A percentile compares a stretch with the other conserved stretches of the same genome.
Conservation (phyloP, 1,284 basidiomycete species). For the Wolfiporia cocos region DNA sequence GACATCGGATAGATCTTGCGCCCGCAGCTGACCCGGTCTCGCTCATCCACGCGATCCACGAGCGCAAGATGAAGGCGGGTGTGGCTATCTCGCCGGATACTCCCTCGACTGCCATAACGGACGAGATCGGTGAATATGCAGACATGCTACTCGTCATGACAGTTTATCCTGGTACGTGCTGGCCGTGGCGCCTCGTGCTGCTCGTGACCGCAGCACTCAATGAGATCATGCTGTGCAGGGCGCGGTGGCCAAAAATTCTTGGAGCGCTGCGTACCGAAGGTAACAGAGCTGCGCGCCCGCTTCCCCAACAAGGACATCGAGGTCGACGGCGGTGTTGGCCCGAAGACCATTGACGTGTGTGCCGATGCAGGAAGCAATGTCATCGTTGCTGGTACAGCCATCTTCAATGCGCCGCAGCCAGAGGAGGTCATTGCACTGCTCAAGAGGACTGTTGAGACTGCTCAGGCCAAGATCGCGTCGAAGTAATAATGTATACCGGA, state of each 20-base stretch:
- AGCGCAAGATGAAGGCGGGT: constrained; percentile 81
- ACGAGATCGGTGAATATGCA: constrained; percentile 71
- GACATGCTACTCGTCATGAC: constrained; percentile 99
- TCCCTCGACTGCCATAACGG: constrained; percentile 78
- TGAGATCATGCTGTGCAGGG: constrained; percentile 37
- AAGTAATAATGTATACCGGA: too few species aligned
- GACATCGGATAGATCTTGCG: too few species aligned
- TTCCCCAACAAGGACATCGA: constrained; percentile 94
- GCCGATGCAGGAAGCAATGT: constrained; percentile 96
- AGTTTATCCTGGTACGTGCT: constrained; percentile 73
- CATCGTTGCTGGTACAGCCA: constrained; percentile 96
- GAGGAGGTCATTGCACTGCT: constrained; percentile 73
- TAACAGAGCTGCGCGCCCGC: constrained; percentile 84
- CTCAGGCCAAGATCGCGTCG: constrained; percentile 44
- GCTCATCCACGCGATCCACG: constrained; percentile 75
- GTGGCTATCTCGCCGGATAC: constrained; percentile 95
- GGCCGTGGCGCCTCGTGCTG: neutral
- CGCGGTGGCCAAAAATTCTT: constrained; percentile 97
- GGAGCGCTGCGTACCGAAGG: constrained; percentile 88
- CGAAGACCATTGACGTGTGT: constrained; percentile 85
- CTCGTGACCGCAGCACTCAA: neutral
- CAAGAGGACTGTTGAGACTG: constrained; percentile 67
- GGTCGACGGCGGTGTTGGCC: constrained; percentile 96
- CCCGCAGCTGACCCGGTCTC: constrained; percentile 65
- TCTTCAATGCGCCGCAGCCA: constrained; percentile 82